Percentiles rank a stretch among this genome's conserved stretches.
Evolutionary conservation across 108 stramenopile species (phyloP).

Genomic region (Skeletonema costatum): DNA sequence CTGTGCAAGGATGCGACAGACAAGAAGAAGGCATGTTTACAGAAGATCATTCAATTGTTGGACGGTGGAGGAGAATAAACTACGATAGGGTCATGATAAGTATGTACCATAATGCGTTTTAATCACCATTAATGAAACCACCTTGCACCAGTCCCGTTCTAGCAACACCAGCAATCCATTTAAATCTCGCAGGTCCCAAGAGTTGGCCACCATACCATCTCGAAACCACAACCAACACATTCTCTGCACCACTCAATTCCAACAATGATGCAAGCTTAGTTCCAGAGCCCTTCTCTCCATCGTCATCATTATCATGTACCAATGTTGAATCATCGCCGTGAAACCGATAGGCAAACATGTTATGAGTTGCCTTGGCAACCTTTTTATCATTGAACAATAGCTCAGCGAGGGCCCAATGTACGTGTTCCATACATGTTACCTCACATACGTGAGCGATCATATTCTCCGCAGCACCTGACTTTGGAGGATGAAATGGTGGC

Average conservation of each 20-base stretch:
- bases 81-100: too few species aligned
- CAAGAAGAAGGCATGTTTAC: conserved; percentile 10
- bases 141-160: conserved; percentile 60
- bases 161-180: conserved; percentile 77
- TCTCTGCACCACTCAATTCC: conserved; percentile 68
- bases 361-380: conserved; percentile 74
- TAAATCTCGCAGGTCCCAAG: conserved; percentile 89
- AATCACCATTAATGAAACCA: conserved; percentile 25
- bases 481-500: conserved; percentile 69
- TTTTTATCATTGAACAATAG: conserved; percentile 68
- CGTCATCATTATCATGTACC: conserved; percentile 88
- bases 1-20: conserved; percentile 15
- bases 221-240: conserved; percentile 89
- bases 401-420: conserved; percentile 57
- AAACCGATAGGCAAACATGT: conserved; percentile 89
- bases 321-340: conserved; percentile 15
- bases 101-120: too few species aligned
- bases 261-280: conserved; percentile 76
- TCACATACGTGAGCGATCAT: conserved; percentile 63
- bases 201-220: conserved; percentile 90
- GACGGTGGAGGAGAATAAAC: conserved; percentile 16
- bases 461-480: conserved; percentile 54
- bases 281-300: conserved; percentile 91
- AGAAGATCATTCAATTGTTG: conserved; percentile 9
- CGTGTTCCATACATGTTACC: conserved; percentile 66